Evolutionary conservation across 2,329 filamentous ascomycete genomes (phyloP).

Genomic region (Aspergillus ustus): DNA sequence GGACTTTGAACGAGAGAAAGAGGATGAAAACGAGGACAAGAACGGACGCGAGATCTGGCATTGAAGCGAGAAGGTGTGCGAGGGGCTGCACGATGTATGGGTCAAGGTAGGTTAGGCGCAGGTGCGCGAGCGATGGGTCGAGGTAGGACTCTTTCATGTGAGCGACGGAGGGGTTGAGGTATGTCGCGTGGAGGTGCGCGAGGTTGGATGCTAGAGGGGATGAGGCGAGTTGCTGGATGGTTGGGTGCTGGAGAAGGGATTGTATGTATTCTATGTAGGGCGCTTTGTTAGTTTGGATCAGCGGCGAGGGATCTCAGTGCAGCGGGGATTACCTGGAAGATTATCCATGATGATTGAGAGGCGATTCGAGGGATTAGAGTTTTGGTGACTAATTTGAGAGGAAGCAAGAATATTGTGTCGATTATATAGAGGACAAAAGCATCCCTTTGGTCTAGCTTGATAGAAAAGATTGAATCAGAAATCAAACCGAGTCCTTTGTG

Average conservation of each 20-base stretch:
- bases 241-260: constrained; percentile 22
- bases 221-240: constrained; percentile 23
- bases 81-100: constrained; percentile 53
- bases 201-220: constrained; percentile 21
- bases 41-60: constrained; percentile 43
- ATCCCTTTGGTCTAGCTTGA: not conserved
- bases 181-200: constrained; percentile 18
- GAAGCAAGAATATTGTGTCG: no score
- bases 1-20: constrained; percentile 66
- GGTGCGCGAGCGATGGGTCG: constrained; percentile 28
- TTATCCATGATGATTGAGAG: constrained; percentile 20
- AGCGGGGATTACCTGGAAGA: constrained; percentile 19
- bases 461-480: not conserved
- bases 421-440: not conserved
- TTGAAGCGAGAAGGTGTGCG: constrained; percentile 39
- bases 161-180: constrained; percentile 18
- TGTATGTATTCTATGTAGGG: constrained; percentile 19
- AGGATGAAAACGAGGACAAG: constrained; percentile 62
- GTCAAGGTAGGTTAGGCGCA: constrained; percentile 50
- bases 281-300: constrained; percentile 6
- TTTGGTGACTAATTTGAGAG: not conserved
- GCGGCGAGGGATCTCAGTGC: not conserved
- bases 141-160: constrained; percentile 20
- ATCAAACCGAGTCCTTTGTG: not conserved
- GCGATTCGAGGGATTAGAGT: not conserved